Conservation (phyloP, 2,329 filamentous ascomycete species). For the Clathrospora elynae region DNA sequence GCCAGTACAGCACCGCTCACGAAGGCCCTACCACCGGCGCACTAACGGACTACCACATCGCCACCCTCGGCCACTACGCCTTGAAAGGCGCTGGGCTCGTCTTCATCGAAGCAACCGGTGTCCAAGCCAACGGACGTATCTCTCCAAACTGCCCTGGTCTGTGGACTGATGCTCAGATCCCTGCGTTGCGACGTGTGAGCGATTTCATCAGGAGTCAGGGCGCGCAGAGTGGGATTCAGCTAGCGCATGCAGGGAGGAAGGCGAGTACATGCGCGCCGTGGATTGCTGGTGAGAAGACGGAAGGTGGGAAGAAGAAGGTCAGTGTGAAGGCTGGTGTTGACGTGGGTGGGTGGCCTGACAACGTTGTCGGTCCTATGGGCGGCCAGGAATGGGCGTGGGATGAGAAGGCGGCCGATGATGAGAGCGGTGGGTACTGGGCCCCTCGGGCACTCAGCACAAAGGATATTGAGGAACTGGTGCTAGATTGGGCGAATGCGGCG, state of each 20-base stretch:
- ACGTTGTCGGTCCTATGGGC: constrained; percentile 48
- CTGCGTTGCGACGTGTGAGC: constrained; percentile 37
- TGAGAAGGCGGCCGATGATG: constrained; percentile 35
- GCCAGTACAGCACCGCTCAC: constrained; percentile 43
- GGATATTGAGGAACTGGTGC: constrained; percentile 48
- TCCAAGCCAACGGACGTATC: constrained; percentile 45
- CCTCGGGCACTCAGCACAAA: constrained; percentile 45
- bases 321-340: constrained; percentile 35
- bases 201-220: constrained; percentile 47
- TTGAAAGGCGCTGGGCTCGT: constrained; percentile 46
- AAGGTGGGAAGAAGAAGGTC: constrained; percentile 32
- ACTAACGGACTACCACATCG: constrained; percentile 48
- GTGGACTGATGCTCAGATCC: constrained; percentile 47
- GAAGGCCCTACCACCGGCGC: constrained; percentile 44
- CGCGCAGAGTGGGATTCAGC: constrained; percentile 38
- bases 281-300: constrained; percentile 29
- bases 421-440: constrained; percentile 44
- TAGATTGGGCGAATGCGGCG: constrained; percentile 50
- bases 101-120: constrained; percentile 46
- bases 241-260: constrained; percentile 47
- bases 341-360: constrained; percentile 42
- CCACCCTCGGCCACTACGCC: constrained; percentile 47
- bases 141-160: constrained; percentile 46
- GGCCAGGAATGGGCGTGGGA: constrained; percentile 50
- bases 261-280: constrained; percentile 42